Percentiles rank a stretch among this genome's conserved stretches.
phyloP scores from a whole-genome alignment of 2,329 filamentous ascomycete genomes.

The Xylaria sp. region DNA sequence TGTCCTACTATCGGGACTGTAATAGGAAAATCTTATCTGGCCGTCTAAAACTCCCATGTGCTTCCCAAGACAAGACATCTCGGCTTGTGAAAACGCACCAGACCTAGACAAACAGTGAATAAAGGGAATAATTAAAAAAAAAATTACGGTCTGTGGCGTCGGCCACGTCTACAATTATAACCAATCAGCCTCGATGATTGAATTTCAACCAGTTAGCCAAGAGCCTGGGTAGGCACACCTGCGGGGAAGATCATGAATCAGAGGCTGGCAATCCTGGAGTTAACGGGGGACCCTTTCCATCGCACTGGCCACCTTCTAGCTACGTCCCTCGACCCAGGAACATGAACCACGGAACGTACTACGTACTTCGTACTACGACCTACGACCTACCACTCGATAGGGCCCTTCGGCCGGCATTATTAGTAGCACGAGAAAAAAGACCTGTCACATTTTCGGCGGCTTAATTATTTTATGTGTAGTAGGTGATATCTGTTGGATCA shows the following conservation, averaged over 20 bases:
- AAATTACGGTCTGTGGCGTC: background rate
- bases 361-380: no score
- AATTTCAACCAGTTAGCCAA: conserved; percentile 2
- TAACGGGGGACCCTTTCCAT: background rate
- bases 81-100: background rate
- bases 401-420: background rate
- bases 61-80: background rate
- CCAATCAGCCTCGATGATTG: conserved; percentile 2
- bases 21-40: background rate
- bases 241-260: conserved; percentile 5
- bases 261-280: background rate
- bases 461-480: conserved; percentile 12
- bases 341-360: background rate
- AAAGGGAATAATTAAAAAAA: background rate
- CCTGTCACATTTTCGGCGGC: conserved; percentile 13
- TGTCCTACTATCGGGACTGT: background rate
- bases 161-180: background rate
- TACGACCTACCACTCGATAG: background rate
- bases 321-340: conserved; percentile 11
- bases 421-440: conserved; percentile 15
- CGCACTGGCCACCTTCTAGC: background rate
- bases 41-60: background rate
- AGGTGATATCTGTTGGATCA: conserved; percentile 6
- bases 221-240: background rate
- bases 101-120: background rate